phyloP scores from a whole-genome alignment of 805 yeast species.

The Wickerhamomyces canadensis region DNA sequence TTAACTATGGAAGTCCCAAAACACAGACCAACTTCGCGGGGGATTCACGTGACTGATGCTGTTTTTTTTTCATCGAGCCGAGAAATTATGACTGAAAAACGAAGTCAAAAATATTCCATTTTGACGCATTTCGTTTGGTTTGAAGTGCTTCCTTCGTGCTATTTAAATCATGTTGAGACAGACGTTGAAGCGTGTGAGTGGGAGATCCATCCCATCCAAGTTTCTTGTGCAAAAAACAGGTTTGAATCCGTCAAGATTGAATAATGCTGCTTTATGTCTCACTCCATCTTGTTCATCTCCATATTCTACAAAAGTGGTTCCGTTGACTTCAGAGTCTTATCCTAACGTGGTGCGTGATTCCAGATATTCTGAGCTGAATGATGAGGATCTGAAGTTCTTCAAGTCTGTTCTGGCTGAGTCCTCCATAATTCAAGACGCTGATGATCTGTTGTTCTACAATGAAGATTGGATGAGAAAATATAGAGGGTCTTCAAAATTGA shows the following conservation, averaged over 20 bases:
- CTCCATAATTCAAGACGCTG: conserved; percentile 45
- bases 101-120: too few species aligned
- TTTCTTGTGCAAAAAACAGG: too few species aligned
- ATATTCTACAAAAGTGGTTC: conserved; percentile 24
- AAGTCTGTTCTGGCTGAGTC: conserved; percentile 47
- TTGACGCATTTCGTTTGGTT: too few species aligned
- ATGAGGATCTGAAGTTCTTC: conserved; percentile 58
- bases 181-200: neutral
- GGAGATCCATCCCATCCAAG: neutral
- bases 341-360: conserved; percentile 48
- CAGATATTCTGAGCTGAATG: conserved; percentile 45
- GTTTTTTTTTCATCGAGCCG: too few species aligned
- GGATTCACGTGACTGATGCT: too few species aligned
- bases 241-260: too few species aligned
- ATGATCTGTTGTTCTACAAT: conserved; percentile 67
- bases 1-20: too few species aligned
- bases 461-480: conserved; percentile 95
- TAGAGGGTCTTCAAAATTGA: conserved; percentile 77
- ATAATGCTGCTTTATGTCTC: too few species aligned
- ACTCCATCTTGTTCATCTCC: too few species aligned
- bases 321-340: conserved; percentile 67
- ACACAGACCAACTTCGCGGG: too few species aligned
- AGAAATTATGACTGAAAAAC: too few species aligned
- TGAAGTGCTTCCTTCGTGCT: too few species aligned
- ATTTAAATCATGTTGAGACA: neutral